Conservation (phyloP, 148 eudicot genomes). For the Selenicereus undatus region DNA sequence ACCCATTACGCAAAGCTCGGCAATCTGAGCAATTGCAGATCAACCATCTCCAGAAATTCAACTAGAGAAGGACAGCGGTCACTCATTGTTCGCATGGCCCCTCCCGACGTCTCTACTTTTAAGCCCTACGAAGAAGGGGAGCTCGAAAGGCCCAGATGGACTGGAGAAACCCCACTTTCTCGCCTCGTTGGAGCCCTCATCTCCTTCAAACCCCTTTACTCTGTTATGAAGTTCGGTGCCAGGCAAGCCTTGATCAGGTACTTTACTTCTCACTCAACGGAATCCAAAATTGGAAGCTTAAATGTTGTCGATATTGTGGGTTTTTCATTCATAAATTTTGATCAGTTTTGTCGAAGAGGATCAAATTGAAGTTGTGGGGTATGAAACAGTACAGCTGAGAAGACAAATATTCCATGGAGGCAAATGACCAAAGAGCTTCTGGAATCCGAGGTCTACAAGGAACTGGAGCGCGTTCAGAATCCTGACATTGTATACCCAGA, state of each 20-base stretch:
- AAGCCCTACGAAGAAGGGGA: constrained; percentile 59
- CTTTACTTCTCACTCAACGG: not conserved
- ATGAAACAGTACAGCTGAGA: constrained; percentile 95
- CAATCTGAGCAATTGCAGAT: constrained; percentile 12
- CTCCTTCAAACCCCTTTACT: constrained; percentile 72
- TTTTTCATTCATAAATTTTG: not conserved
- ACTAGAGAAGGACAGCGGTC: not conserved
- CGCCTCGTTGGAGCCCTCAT: constrained; percentile 78
- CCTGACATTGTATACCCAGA: constrained; percentile 64
- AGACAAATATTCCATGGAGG: constrained; percentile 85
- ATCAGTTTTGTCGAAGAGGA: constrained; percentile 21
- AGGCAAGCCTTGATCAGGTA: constrained; percentile 89
- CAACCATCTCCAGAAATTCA: not conserved
- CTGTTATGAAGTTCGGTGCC: constrained; percentile 79
- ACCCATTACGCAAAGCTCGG: constrained; percentile 18
- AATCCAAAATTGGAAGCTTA: too few relatives aligned
- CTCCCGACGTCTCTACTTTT: constrained; percentile 10
- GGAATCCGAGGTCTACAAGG: constrained; percentile 90
- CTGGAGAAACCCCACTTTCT: constrained; percentile 82
- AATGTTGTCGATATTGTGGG: too few relatives aligned
- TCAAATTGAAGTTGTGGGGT: constrained; percentile 29
- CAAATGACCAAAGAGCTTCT: constrained; percentile 78
- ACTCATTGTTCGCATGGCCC: constrained; percentile 7
- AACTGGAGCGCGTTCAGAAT: constrained; percentile 56
- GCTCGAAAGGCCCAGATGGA: constrained; percentile 81